phyloP scores from a whole-genome alignment of 148 eudicot species.

The Rhododendron williamsianum region DNA sequence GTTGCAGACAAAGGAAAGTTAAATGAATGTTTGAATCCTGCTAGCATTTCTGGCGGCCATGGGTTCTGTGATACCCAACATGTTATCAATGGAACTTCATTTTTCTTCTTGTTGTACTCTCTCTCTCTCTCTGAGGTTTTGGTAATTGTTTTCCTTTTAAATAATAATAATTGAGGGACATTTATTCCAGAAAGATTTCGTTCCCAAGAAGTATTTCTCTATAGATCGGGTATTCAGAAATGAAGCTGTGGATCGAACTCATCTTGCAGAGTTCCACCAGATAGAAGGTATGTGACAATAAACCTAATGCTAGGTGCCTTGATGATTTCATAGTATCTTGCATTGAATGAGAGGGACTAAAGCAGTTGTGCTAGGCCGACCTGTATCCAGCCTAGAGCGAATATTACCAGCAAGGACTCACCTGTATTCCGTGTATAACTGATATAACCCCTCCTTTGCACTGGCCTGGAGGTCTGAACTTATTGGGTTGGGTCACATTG shows the following conservation, averaged over 20 bases:
- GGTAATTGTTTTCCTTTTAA: not conserved
- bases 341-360: not conserved
- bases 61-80: not conserved
- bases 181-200: constrained; percentile 48
- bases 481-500: not conserved
- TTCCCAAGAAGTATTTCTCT: constrained; percentile 75
- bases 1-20: too few relatives aligned
- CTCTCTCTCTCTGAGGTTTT: not conserved
- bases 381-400: not conserved
- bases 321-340: not conserved
- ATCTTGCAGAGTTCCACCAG: constrained; percentile 94
- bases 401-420: not conserved
- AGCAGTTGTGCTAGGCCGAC: not conserved
- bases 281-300: constrained; percentile 60
- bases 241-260: constrained; percentile 97
- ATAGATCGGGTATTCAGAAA: constrained; percentile 96
- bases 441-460: not conserved
- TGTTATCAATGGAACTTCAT: not conserved
- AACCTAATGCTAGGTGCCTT: not conserved
- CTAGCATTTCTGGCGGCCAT: too few relatives aligned
- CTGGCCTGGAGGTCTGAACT: not conserved
- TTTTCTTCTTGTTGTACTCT: not conserved
- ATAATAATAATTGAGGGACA: not conserved
- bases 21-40: too few relatives aligned
- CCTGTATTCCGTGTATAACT: not conserved